Evolutionary conservation across 2,329 filamentous ascomycete species (phyloP).

Genomic region (Clonostachys rhizophaga): DNA sequence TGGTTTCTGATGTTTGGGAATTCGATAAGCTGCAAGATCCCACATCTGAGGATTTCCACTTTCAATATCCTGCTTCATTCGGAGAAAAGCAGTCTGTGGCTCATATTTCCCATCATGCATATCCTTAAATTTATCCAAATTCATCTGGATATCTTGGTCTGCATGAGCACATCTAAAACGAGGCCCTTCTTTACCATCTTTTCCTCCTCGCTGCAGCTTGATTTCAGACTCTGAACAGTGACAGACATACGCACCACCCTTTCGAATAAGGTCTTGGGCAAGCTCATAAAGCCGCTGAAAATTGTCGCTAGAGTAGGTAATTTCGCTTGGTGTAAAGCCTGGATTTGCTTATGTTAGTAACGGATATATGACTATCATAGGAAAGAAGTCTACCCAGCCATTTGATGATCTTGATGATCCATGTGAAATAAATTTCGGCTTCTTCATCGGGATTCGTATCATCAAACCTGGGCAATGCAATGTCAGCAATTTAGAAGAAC

Average conservation of each 20-base stretch:
- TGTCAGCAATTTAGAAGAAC: constrained; percentile 5
- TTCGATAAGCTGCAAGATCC: constrained; percentile 88
- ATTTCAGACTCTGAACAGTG: constrained; percentile 80
- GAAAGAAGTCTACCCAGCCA: constrained; percentile 66
- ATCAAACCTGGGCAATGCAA: constrained; percentile 61
- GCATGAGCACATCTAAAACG: constrained; percentile 81
- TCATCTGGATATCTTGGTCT: constrained; percentile 68
- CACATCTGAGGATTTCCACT: constrained; percentile 92
- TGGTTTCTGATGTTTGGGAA: constrained; percentile 64
- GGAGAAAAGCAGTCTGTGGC: constrained; percentile 75
- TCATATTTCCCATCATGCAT: constrained; percentile 93
- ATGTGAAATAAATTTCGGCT: constrained; percentile 81
- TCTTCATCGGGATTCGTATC: constrained; percentile 95
- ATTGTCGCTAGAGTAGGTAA: constrained; percentile 88
- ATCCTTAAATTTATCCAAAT: constrained; percentile 75
- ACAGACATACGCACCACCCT: constrained; percentile 77
- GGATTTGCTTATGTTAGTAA: constrained; percentile 70
- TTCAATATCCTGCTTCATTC: constrained; percentile 88
- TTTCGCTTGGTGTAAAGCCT: constrained; percentile 67
- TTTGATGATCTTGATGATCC: constrained; percentile 81
- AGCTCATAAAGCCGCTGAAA: constrained; percentile 85
- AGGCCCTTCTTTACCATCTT: constrained; percentile 56
- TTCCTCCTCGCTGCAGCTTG: constrained; percentile 80
- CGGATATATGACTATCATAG: constrained; percentile 48
- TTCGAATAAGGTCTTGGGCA: constrained; percentile 75